A percentile compares a stretch with the other conserved stretches of the same genome.
These are phyloP conservation scores for Picochlorum sp. DNA, from an alignment of 139 green algal species.

Conservation along the genomic window DNA sequence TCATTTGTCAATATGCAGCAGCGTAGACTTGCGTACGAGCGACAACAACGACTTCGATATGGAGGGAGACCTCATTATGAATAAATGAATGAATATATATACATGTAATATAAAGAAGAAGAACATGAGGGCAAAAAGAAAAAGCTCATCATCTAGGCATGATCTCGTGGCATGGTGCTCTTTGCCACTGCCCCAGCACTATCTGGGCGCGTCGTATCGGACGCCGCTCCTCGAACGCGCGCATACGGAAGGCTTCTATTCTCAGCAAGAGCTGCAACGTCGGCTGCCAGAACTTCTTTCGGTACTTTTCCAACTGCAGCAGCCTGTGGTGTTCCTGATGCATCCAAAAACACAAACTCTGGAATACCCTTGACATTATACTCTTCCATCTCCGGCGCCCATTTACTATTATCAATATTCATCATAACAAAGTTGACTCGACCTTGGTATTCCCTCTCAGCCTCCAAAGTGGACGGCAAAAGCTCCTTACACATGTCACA, in stretches of 20 bases:
- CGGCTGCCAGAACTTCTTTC: constrained; percentile 53
- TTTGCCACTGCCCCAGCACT: neutral
- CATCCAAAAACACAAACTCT: constrained; percentile 85
- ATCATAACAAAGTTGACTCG: constrained; percentile 96
- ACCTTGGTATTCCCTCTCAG: constrained; percentile 65
- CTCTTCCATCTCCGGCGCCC: constrained; percentile 66
- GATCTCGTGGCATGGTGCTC: constrained; percentile 32
- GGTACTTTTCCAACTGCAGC: constrained; percentile 76
- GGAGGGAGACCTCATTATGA: constrained; percentile 4
- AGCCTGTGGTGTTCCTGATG: constrained; percentile 50
- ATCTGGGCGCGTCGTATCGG: constrained; percentile 15
- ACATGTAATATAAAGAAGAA: neutral
- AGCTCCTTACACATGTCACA: constrained; percentile 67
- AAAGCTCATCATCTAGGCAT: constrained; percentile 19
- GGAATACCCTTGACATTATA: constrained; percentile 89
- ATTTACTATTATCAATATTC: constrained; percentile 97
- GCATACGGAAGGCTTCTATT: constrained; percentile 37
- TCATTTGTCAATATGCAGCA: constrained; percentile 10
- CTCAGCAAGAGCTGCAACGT: constrained; percentile 46
- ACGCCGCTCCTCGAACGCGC: constrained; percentile 21
- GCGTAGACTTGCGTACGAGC: constrained; percentile 9
- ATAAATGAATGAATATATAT: constrained; percentile 5
- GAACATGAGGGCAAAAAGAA: neutral
- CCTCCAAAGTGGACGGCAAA: constrained; percentile 50
- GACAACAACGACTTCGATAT: constrained; percentile 3